A percentile compares a stretch with the other conserved stretches of the same genome.
phyloP scores from a whole-genome alignment of 495 filamentous ascomycete genomes.

The Filosporella fistucella region DNA sequence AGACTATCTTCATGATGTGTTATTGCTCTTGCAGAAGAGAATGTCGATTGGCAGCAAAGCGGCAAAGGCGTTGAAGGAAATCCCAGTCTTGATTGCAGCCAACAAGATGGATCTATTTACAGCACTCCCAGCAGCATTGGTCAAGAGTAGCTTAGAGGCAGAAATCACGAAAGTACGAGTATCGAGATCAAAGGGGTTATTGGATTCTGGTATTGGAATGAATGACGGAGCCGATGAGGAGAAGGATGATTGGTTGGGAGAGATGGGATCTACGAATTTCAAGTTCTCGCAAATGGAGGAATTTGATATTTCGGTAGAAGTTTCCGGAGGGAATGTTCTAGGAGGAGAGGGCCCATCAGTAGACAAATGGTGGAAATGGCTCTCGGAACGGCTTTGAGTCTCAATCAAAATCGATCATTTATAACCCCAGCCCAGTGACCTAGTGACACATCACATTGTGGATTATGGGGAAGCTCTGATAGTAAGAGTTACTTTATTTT shows the following conservation, averaged over 20 bases:
- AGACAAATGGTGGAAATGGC: constrained; percentile 86
- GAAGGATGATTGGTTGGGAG: constrained; percentile 78
- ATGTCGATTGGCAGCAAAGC: constrained; percentile 49
- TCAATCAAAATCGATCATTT: too few relatives aligned
- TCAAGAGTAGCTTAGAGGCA: constrained; percentile 68
- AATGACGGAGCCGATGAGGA: constrained; percentile 49
- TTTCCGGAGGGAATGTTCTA: constrained; percentile 72
- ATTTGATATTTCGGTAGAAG: constrained; percentile 71
- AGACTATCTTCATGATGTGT: constrained; percentile 80
- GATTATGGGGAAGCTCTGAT: too few relatives aligned
- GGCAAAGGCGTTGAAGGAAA: constrained; percentile 52
- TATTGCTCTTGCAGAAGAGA: constrained; percentile 76
- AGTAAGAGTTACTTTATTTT: too few relatives aligned
- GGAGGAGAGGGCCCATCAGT: constrained; percentile 66
- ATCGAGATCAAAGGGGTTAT: constrained; percentile 71
- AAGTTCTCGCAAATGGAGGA: constrained; percentile 77
- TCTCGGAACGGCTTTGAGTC: constrained; percentile 42
- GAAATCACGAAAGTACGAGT: constrained; percentile 79
- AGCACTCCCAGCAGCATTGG: constrained; percentile 74
- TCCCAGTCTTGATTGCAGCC: constrained; percentile 78
- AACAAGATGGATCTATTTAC: constrained; percentile 98
- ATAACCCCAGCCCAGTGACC: too few relatives aligned
- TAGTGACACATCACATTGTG: too few relatives aligned
- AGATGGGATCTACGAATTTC: constrained; percentile 71
- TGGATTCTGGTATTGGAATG: constrained; percentile 67